A percentile compares a stretch with the other conserved stretches of the same genome.
Conservation (phyloP, 2,329 filamentous ascomycete genomes). For the Diaporthe batatas region DNA sequence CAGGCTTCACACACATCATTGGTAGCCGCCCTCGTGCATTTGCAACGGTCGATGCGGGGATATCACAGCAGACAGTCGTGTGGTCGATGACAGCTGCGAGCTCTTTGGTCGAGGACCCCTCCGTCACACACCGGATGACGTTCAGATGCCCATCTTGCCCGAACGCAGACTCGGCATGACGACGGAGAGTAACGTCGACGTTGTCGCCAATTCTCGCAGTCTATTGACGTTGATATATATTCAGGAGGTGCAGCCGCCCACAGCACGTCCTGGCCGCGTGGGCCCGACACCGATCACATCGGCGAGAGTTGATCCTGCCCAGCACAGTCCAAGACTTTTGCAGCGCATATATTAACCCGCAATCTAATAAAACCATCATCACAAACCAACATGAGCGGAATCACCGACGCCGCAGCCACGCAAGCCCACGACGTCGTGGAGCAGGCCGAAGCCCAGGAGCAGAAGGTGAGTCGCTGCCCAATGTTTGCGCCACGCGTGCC, state of each 20-base stretch:
- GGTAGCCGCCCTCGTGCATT: background rate
- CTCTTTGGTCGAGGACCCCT: constrained; percentile 38
- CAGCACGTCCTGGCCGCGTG: background rate
- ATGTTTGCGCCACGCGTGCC: constrained; percentile 9
- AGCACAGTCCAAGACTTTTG: background rate
- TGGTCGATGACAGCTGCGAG: constrained; percentile 29
- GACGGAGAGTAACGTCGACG: constrained; percentile 7
- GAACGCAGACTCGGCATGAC: constrained; percentile 28
- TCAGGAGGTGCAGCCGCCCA: background rate
- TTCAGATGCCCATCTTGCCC: constrained; percentile 35
- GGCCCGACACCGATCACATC: background rate
- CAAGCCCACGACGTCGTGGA: constrained; percentile 41
- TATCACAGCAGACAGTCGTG: constrained; percentile 9
- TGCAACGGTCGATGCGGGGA: constrained; percentile 29
- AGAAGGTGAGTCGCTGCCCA: constrained; percentile 32
- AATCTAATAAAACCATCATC: background rate
- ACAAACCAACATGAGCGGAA: constrained; percentile 34
- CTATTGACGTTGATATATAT: constrained; percentile 8
- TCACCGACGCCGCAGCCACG: constrained; percentile 34
- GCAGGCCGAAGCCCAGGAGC: constrained; percentile 38
- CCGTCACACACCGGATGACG: constrained; percentile 32
- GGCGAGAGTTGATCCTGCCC: background rate
- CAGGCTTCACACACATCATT: constrained; percentile 20
- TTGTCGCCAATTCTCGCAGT: background rate
- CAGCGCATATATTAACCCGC: background rate